These are phyloP conservation scores for Microbotryum scabiosae DNA, from an alignment of 1,284 basidiomycete genomes.

Conservation along the genomic window DNA sequence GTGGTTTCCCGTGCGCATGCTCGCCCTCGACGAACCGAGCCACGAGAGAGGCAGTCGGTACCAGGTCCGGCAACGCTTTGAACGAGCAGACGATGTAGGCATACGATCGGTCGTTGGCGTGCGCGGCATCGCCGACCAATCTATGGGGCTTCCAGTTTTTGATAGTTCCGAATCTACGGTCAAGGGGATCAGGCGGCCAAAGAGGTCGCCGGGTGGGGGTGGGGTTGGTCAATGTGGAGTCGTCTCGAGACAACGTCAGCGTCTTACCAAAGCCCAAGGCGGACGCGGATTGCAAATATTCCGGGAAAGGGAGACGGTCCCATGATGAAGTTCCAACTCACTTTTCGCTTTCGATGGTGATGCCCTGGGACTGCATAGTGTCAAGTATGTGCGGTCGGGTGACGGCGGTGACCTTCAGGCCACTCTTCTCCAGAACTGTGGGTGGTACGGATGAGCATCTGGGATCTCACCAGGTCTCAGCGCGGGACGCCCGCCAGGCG, in stretches of 20 bases:
- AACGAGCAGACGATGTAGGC: slow-evolving; percentile 15
- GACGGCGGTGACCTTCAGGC: slow-evolving; percentile 18
- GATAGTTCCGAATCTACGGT: slow-evolving; percentile 6
- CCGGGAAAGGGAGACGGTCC: no score
- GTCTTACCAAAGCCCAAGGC: no score
- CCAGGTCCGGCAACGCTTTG: slow-evolving; percentile 23
- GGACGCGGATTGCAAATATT: no score
- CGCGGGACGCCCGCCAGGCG: no score
- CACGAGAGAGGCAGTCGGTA: slow-evolving; percentile 26
- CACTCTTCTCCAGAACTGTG: no score
- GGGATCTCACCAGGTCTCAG: no score
- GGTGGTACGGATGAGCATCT: no score
- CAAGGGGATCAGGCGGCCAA: no score
- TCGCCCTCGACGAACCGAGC: slow-evolving; percentile 26
- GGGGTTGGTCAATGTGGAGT: no score
- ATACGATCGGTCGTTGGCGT: slow-evolving; percentile 30
- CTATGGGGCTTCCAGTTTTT: slow-evolving; percentile 27
- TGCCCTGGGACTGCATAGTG: slow-evolving; percentile 15
- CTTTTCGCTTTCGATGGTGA: slow-evolving; percentile 20
- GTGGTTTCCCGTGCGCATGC: slow-evolving; percentile 3
- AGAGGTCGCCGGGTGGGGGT: no score
- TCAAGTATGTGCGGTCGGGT: slow-evolving; percentile 4
- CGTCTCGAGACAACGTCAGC: no score
- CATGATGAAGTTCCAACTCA: no score
- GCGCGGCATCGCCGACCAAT: slow-evolving; percentile 17